phyloP scores from a whole-genome alignment of 495 filamentous ascomycete species.

The Aspergillus cavernicola region DNA sequence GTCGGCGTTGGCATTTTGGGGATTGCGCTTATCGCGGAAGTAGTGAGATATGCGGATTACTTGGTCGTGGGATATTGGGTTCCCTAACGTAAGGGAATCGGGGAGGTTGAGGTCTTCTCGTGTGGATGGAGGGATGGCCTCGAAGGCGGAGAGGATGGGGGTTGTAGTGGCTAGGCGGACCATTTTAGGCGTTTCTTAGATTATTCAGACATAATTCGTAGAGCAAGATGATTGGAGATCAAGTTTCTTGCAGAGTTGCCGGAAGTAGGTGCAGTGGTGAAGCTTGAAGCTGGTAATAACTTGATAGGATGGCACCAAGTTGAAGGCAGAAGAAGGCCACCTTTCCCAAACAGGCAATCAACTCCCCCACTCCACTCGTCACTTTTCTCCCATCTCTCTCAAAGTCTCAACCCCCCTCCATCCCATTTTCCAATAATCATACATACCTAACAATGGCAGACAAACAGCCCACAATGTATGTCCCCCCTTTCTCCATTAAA shows the following conservation, averaged over 20 bases:
- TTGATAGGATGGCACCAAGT: not conserved
- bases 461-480: conserved; percentile 14
- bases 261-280: not conserved
- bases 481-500: not conserved
- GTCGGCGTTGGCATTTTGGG: not conserved
- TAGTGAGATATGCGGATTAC: conserved; percentile 63
- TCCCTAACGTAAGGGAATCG: conserved; percentile 46
- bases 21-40: conserved; percentile 31
- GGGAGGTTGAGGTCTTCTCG: conserved; percentile 34
- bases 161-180: conserved; percentile 73
- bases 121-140: conserved; percentile 33
- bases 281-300: not conserved
- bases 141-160: conserved; percentile 62
- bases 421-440: not conserved
- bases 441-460: conserved; percentile 22
- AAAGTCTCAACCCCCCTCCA: not conserved
- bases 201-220: not conserved
- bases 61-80: conserved; percentile 76
- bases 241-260: not conserved
- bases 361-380: conserved; percentile 18
- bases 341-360: conserved; percentile 24
- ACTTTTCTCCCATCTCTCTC: conserved; percentile 20
- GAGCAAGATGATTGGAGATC: not conserved
- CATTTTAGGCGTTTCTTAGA: conserved; percentile 50
- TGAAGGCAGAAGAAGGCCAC: conserved; percentile 1